Base-by-base conservation (phyloP, 2,329 filamentous ascomycete species). In the Colletotrichum kahawae region DNA sequence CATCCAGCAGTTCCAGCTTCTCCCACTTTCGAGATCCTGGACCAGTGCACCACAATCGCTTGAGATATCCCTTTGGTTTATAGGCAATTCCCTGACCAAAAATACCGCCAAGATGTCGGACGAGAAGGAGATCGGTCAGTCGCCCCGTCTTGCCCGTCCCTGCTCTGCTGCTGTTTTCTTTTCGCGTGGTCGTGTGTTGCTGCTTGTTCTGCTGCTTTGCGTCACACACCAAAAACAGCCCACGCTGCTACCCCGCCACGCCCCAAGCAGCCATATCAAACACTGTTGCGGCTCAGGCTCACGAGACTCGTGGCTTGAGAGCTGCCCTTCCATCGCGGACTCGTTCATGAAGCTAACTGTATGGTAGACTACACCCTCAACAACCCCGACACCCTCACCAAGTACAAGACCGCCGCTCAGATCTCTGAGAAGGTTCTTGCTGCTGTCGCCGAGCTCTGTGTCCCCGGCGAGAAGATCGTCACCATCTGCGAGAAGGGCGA, bases 381-480 rank as follows among this genome's bases (percentile, higher is more conserved):
- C 86, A 97, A 97, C 90, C 95, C 95, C 77, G 95, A 97, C 85
- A 98, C 95, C 82, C 91, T 99, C 81, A 98, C 97, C 88, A 99
- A 98, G 91, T 98, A 98, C 92, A 98, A 98, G 93, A 96, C 94
- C 79, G 97, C 97, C 73, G 96, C 95, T 78, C 91, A 94, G 84
- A 98, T 99, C 87, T 97, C 96, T 67, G 95, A 98, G 86, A 98
- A 96, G 89, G 96, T 98, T 80, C 92, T 99, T 80, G 95, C 95
- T 81, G 93, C 94, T 80, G 96, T 99, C 79, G 88, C 90, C 75
- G 89, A 91, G 84, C 88, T 93, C 77, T 92, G 95, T 84, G 90
- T 94, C 76, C 94, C 96, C 78, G 96, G 95, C 80, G 94, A 93
- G 86, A 98, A 98, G 90, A 95, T 98, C 82, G 91, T 98, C 81